These are phyloP conservation scores for Coemansia furcata DNA, from an alignment of 192 early-diverging fungal genomes.

Conservation along the genomic window DNA sequence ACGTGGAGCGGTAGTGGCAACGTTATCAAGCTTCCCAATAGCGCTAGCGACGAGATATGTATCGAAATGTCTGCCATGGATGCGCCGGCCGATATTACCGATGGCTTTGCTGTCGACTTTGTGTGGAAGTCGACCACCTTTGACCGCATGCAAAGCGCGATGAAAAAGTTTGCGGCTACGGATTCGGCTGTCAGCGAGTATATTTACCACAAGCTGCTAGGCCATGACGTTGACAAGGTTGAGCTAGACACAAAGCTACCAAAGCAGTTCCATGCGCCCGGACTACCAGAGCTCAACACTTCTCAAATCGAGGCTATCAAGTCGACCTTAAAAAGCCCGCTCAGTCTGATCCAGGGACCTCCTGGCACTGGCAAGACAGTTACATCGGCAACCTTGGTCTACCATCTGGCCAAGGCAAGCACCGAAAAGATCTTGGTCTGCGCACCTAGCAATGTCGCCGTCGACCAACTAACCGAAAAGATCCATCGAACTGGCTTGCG, in stretches of 20 bases:
- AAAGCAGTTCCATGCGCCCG: constrained; percentile 87
- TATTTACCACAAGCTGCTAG: constrained; percentile 91
- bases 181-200: constrained; percentile 92
- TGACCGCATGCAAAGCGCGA: constrained; percentile 94
- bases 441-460: constrained; percentile 98
- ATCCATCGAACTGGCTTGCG: constrained; percentile 93
- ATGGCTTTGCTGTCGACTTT: constrained; percentile 92
- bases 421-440: constrained; percentile 92
- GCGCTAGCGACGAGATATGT: constrained; percentile 90
- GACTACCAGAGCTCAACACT: constrained; percentile 93
- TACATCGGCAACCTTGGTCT: constrained; percentile 95
- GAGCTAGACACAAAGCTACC: constrained; percentile 77
- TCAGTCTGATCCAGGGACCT: constrained; percentile 94
- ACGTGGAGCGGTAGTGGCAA: constrained; percentile 88
- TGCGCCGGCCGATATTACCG: constrained; percentile 64
- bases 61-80: constrained; percentile 78
- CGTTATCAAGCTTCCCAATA: constrained; percentile 95
- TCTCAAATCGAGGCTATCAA: constrained; percentile 96
- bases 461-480: constrained; percentile 97
- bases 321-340: constrained; percentile 84
- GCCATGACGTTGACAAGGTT: constrained; percentile 80
- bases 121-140: constrained; percentile 98
- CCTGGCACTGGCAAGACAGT: constrained; percentile 99
- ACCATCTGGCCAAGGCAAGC: constrained; percentile 91
- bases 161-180: constrained; percentile 96